phyloP scores from a whole-genome alignment of 169 alveolate genomes.

The Plasmodium cynomolgi region DNA sequence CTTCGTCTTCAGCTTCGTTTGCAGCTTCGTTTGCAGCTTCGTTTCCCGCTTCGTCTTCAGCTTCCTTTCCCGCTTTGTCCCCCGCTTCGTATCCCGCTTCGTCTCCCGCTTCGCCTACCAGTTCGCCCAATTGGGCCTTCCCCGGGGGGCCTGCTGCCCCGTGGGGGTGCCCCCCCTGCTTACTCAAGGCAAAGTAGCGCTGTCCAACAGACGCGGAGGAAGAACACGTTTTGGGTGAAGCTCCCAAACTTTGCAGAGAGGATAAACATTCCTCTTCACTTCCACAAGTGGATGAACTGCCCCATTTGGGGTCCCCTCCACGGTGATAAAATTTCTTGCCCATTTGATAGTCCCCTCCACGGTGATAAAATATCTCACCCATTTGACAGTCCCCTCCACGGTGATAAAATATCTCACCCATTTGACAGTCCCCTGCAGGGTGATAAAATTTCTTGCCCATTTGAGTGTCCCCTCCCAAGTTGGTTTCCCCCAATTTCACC shows the following conservation, averaged over 20 bases:
- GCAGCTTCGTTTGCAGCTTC: no score
- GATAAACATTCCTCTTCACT: background rate
- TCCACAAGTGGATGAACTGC: background rate
- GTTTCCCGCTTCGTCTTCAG: no score
- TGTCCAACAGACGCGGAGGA: background rate
- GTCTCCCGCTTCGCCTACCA: background rate
- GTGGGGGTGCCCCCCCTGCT: background rate
- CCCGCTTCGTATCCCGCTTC: background rate
- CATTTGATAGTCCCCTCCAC: background rate
- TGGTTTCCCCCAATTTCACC: background rate
- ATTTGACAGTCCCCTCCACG: no score
- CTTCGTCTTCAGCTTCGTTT: background rate
- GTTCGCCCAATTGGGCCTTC: background rate
- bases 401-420: no score
- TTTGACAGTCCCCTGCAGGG: no score
- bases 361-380: no score
- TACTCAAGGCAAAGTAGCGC: background rate
- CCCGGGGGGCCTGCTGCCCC: background rate
- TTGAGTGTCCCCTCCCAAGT: background rate
- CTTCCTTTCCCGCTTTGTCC: background rate
- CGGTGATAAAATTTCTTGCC: background rate
- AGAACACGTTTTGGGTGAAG: background rate
- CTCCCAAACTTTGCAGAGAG: background rate
- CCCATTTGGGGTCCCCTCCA: background rate
- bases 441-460: background rate